phyloP scores from a whole-genome alignment of 176 grass and related monocot genomes.

The Carex littledalei region DNA sequence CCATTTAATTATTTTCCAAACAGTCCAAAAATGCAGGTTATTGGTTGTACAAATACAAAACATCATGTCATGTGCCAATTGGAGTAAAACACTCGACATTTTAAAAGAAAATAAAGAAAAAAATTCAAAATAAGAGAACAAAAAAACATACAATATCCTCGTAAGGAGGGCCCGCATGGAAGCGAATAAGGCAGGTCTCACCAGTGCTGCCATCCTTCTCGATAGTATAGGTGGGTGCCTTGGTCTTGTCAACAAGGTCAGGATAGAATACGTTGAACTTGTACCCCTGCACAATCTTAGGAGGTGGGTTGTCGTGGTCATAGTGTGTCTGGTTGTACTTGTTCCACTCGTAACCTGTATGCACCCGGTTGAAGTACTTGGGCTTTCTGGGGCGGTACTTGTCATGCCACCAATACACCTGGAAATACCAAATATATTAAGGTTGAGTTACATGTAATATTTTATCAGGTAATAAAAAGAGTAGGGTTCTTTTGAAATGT shows the following conservation, averaged over 20 bases:
- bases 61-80: neutral
- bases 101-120: neutral
- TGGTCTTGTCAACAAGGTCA: conserved; percentile 94
- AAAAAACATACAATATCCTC: conserved; percentile 80
- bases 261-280: conserved; percentile 99
- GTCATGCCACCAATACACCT: conserved; percentile 99
- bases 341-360: conserved; percentile 98
- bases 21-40: neutral
- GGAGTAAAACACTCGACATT: neutral
- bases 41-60: neutral
- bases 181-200: conserved; percentile 84
- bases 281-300: conserved; percentile 95
- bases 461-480: neutral
- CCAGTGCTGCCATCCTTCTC: conserved; percentile 80
- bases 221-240: conserved; percentile 71
- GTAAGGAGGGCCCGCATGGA: conserved; percentile 91
- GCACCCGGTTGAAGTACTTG: conserved; percentile 97
- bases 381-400: conserved; percentile 93
- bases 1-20: neutral
- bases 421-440: conserved; percentile 8
- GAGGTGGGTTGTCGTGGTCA: conserved; percentile 89
- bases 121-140: conserved; percentile 2
- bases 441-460: neutral
- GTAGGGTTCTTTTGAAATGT: neutral
- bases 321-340: conserved; percentile 99